Percentiles rank a stretch among this genome's conserved stretches.
Conservation (phyloP, 2,329 filamentous ascomycete species). For the Fusarium hostae region DNA sequence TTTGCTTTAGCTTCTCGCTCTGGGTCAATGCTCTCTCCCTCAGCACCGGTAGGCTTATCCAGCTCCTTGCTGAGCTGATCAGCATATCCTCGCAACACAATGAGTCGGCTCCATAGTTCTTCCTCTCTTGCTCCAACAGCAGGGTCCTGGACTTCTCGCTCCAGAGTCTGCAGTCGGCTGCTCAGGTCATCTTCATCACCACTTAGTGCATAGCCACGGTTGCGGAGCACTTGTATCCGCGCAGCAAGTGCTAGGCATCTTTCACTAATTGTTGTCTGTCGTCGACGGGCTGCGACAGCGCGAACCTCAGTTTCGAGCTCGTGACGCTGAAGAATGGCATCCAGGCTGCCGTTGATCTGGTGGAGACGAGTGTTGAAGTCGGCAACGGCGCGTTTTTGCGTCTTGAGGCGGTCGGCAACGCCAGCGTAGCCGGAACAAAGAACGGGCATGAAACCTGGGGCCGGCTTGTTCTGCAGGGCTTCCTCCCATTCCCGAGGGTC, state of each 20-base stretch:
- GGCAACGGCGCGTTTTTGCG: conserved; percentile 75
- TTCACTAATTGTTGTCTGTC: conserved; percentile 78
- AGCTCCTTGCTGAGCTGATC: conserved; percentile 79
- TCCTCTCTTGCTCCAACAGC: conserved; percentile 80
- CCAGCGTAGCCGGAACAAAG: conserved; percentile 79
- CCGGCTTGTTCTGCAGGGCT: conserved; percentile 82
- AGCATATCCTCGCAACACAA: conserved; percentile 78
- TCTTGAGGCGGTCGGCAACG: conserved; percentile 76
- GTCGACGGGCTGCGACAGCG: conserved; percentile 76
- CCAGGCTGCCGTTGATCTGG: conserved; percentile 80
- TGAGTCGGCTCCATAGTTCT: conserved; percentile 86
- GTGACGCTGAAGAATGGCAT: conserved; percentile 78
- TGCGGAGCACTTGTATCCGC: conserved; percentile 82
- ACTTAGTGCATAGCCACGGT: conserved; percentile 83
- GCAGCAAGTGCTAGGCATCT: conserved; percentile 79
- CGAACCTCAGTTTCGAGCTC: conserved; percentile 81
- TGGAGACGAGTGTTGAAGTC: conserved; percentile 79
- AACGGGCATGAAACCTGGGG: conserved; percentile 79
- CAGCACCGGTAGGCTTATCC: conserved; percentile 70
- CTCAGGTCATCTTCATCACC: conserved; percentile 82
- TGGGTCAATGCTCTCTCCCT: conserved; percentile 70
- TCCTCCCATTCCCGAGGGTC: conserved; percentile 86
- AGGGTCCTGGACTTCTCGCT: conserved; percentile 78
- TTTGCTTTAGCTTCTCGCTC: conserved; percentile 78
- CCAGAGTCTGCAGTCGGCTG: conserved; percentile 75